phyloP scores from a whole-genome alignment of 2,329 filamentous ascomycete species.

The Alternaria ventricosa region DNA sequence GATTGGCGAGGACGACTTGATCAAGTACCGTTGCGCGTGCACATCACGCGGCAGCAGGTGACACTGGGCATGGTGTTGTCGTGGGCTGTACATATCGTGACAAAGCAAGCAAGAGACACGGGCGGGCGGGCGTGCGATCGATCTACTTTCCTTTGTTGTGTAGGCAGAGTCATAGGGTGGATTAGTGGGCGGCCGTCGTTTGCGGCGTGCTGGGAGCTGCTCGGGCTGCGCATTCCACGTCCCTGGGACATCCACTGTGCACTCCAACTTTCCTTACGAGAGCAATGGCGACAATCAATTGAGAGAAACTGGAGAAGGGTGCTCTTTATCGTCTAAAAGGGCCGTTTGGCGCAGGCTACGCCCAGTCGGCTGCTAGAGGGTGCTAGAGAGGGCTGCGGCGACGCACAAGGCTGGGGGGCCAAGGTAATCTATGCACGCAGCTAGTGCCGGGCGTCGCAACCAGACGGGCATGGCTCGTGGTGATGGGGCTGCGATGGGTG shows the following conservation, averaged over 20 bases:
- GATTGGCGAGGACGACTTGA: conserved; percentile 18
- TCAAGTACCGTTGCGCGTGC: conserved; percentile 12
- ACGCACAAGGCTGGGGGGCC: conserved; percentile 8
- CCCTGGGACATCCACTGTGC: neutral
- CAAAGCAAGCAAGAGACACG: conserved; percentile 11
- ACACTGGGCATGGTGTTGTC: conserved; percentile 5
- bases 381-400: neutral
- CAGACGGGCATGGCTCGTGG: conserved; percentile 10
- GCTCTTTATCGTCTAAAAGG: neutral
- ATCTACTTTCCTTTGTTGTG: conserved; percentile 25
- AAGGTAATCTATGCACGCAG: conserved; percentile 17
- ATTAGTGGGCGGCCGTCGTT: conserved; percentile 28
- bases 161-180: conserved; percentile 23
- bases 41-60: conserved; percentile 20
- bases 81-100: neutral
- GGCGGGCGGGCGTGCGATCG: neutral
- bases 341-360: neutral
- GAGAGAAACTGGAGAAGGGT: neutral
- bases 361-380: neutral
- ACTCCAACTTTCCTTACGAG: neutral
- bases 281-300: too few relatives aligned
- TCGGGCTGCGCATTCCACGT: neutral
- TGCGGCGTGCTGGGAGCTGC: conserved; percentile 15
- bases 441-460: conserved; percentile 17
- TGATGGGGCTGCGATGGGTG: conserved; percentile 1